Evolutionary conservation across 164 flowering plant species (phyloP).

Genomic region (Stephania cephalantha): DNA sequence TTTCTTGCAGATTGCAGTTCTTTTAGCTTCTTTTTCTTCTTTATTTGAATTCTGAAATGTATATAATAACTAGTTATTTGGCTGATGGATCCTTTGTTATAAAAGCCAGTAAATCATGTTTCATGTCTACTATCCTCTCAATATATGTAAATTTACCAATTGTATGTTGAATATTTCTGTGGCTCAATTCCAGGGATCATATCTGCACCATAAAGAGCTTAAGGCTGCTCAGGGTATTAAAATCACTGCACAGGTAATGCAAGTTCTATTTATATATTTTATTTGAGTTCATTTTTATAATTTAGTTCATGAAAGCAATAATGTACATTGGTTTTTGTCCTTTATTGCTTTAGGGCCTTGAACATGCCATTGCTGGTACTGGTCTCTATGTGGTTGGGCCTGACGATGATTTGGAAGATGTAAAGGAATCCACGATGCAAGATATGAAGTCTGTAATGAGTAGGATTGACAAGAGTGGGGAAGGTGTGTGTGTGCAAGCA

Average conservation of each 20-base stretch:
- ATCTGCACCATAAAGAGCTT: constrained; percentile 79
- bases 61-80: not conserved
- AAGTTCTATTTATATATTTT: not conserved
- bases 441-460: constrained; percentile 85
- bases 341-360: constrained; percentile 62
- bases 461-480: constrained; percentile 90
- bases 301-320: not conserved
- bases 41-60: not conserved
- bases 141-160: not conserved
- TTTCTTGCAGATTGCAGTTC: not conserved
- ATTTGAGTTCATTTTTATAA: not conserved
- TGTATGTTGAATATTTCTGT: not conserved
- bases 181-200: constrained; percentile 58
- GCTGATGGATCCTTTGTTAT: not conserved
- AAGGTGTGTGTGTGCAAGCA: constrained; percentile 96
- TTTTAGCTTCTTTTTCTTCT: not conserved
- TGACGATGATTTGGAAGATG: constrained; percentile 74
- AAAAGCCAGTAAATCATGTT: not conserved
- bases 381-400: constrained; percentile 81
- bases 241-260: constrained; percentile 83
- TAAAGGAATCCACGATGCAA: constrained; percentile 68
- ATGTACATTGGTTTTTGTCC: not conserved
- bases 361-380: constrained; percentile 97
- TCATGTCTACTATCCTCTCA: not conserved
- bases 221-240: constrained; percentile 98